Conservation (phyloP, 495 filamentous ascomycete species). For the Xylaria telfairii region DNA sequence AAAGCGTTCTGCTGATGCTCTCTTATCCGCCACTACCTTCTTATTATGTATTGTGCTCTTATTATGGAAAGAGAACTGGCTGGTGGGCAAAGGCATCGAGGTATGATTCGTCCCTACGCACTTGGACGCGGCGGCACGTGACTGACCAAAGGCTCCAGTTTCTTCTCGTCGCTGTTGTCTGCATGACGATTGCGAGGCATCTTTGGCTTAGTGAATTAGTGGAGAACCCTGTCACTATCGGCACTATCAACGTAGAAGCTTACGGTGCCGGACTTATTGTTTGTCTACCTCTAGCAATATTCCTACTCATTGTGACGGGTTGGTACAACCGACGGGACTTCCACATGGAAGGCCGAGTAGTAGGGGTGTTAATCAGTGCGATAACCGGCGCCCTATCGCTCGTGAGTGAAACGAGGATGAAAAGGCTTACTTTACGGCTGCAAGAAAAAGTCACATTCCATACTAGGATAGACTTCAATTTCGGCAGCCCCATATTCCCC, state of each 20-base stretch:
- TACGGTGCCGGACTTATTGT: conserved; percentile 18
- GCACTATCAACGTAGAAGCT: conserved; percentile 1
- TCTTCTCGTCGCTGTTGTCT: conserved; percentile 17
- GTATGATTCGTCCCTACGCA: conserved; percentile 4
- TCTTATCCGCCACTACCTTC: conserved; percentile 18
- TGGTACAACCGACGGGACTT: conserved; percentile 29
- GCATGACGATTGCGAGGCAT: conserved; percentile 12
- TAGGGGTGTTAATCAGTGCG: conserved; percentile 9
- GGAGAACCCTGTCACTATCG: conserved; percentile 11
- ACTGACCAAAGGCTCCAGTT: conserved; percentile 15
- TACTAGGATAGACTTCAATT: not conserved
- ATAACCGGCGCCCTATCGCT: conserved; percentile 19
- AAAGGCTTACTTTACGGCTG: conserved; percentile 9
- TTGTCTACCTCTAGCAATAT: conserved; percentile 15
- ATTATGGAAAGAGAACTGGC: conserved; percentile 25
- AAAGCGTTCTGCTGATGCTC: conserved; percentile 9
- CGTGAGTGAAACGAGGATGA: conserved; percentile 19
- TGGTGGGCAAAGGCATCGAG: conserved; percentile 25
- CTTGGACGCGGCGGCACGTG: not conserved
- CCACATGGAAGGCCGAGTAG: conserved; percentile 13
- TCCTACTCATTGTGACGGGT: conserved; percentile 19
- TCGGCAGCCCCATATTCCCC: conserved; percentile 23
- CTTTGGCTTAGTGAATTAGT: conserved; percentile 18
- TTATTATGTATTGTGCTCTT: conserved; percentile 16
- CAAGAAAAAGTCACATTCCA: conserved; percentile 17